Base-by-base conservation (phyloP, 176 grass and related monocot genomes). In the Oryza australiensis region DNA sequence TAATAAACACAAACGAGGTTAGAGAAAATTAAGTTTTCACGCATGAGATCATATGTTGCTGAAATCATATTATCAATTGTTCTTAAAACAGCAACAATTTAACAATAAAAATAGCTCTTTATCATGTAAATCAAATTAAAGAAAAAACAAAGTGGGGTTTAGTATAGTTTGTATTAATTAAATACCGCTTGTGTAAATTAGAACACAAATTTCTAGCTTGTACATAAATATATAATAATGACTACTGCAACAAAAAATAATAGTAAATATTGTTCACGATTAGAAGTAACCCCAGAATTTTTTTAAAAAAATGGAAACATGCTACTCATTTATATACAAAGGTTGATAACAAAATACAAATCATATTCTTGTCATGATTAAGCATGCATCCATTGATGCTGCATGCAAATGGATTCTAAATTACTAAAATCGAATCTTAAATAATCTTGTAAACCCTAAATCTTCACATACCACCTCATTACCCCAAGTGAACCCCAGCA, bases 401-500 rank as follows among this genome's bases (percentile, higher is more conserved):
- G 23, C 77, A 76, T 81, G 82, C 71, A 76, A 80, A 73, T 70
- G 15, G 18, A 55, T 55, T 26, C 27, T 64, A 22, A 53, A 64
- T 64, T 67, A 75, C 53, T 41, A 18, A 81, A 89, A 89, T 71
- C 7, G 57, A 81, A 76, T 85, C 64, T 53, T 10, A 70, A 48
- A 62, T 76, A 11, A 2, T 23, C n/a, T n/a, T 64, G 28, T 22
- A 80, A 80, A 62, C 62, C 76, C 62, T 68, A 75, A 73, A 81
- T 84, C 41, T 68, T 70, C 26, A 65, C 72, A 66, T 66, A 42
- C 38, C 87, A 55, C 55, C 51, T 57, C 20, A 53, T 43, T 81
- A 30, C 48, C 64, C 42, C 65, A 64, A 27, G 11, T 53, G 24
- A 70, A 75, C 14, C 23, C 42, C 22, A 32, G 16, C 10, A 26